Base-by-base conservation (phyloP, 2,329 filamentous ascomycete species). In the Talaromyces atroroseus region DNA sequence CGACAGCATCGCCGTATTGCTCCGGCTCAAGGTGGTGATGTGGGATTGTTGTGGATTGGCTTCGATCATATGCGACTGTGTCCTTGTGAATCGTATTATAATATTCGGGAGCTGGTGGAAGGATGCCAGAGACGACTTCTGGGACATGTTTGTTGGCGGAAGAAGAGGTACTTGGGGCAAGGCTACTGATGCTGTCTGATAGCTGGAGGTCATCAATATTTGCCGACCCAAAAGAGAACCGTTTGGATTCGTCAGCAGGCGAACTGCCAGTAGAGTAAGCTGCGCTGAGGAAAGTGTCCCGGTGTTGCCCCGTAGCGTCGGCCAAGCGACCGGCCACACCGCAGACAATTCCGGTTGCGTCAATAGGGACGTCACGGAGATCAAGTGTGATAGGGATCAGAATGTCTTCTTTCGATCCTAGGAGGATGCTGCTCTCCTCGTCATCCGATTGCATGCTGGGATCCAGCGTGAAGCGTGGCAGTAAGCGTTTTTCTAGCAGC, bases 311-410 rank as follows among this genome's bases (percentile, higher is more conserved):
- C 71, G 90, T 86, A 47, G 89, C 88, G 50, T 88, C 84, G 0
- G 91, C 88, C 26, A 97, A 78, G 54, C 85, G 82, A 24, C 91
- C 90, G 0, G 92, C 92, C 2, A 99, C 90, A 26, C 94, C 92
- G 63, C 92, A 96, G 3, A 99, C 90, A 57, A 99, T 96, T 21
- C 92, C 92, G 0, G 92, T 95, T 7, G 90, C 91, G 70, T 96
- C 90, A 44, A 92, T 80, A 0, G 92, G 89, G 42, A 97, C 76
- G 44, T 84, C 84, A 20, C 83, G 84, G 24, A 99, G 80, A 65
- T 97, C 90, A 3, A 99, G 80, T 58, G 91, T 92, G 63, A 99
- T 94, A 1, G 94, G 91, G 1, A 95, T 84, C 34, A 92, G 79
- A 58, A 83, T 84, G 62, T 85, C 85, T 48, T 75, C 73, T 48